Base-by-base conservation (phyloP, 169 alveolate genomes). In the Fabrea salina region DNA sequence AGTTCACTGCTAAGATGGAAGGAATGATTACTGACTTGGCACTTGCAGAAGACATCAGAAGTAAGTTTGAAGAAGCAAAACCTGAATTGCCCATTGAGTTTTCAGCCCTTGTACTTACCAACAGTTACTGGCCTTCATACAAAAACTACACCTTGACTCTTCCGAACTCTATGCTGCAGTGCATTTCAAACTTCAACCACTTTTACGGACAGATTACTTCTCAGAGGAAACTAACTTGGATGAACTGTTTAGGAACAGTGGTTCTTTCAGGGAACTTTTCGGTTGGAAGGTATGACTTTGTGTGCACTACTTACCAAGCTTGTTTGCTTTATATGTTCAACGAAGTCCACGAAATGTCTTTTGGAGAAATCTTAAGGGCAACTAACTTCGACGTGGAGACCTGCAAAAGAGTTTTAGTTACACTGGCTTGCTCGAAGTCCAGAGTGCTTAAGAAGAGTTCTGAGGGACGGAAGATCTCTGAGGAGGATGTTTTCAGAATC, bases 1-100 rank as follows among this genome's bases (percentile, higher is more conserved):
- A 92, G 67, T 93, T 91, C 84, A 95, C 98, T 7, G 83, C 92
- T 56, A 93, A 92, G 80, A 80, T 95, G 49, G 98, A 95, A 84
- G 98, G 98, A 33, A 89, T 86, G 98, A 72, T 86, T 41, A 72
- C 74, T 39, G 97, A 87, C 84, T 70, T 82, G 70, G 75, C 64
- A 25, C 58, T 72, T 22, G 94, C 93, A 5, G 66, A 79, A n/a
- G 94, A 82, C 22, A 58, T 84, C 27, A 51, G 77, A 53, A 79
- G 54, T 25, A 78, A 80, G 74, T 93, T 85, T 58, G 56, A 70
- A 58, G 81, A 68, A 19, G 22, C 22, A 5, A 51, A 47, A 74
- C 47, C 53, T 49, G 35, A 54, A 4, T 16, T 58, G 41, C 61
- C 75, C 7, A 56, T 89, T n/a, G 93, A 87, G 33, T 89, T 93